phyloP scores from a whole-genome alignment of 352 stramenopile genomes.

The Phytophthora syringae region DNA sequence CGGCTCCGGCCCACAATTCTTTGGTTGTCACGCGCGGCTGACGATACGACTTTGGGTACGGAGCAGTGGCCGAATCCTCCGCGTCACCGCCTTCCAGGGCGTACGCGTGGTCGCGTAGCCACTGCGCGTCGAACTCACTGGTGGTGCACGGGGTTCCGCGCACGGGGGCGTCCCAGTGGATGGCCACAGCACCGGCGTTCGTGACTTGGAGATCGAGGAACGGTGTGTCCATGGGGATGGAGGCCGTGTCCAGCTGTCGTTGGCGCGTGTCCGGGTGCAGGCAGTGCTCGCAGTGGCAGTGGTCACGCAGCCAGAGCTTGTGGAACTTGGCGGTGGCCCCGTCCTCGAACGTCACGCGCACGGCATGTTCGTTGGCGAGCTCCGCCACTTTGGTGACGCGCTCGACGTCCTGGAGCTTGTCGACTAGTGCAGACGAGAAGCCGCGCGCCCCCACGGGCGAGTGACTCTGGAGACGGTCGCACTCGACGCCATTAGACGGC shows the following conservation, averaged over 20 bases:
- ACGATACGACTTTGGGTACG: conserved; percentile 65
- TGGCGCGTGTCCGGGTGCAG: conserved; percentile 77
- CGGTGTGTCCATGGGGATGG: conserved; percentile 65
- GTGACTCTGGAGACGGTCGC: neutral
- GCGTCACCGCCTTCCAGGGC: conserved; percentile 37
- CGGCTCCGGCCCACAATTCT: conserved; percentile 55
- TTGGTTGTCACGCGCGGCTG: conserved; percentile 60
- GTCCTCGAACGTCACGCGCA: conserved; percentile 80
- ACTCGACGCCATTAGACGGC: too few species aligned
- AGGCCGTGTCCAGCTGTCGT: conserved; percentile 80
- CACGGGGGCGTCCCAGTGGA: conserved; percentile 66
- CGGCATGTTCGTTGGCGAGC: conserved; percentile 50
- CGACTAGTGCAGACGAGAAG: conserved; percentile 26
- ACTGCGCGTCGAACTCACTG: conserved; percentile 75
- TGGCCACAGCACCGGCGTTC: conserved; percentile 43
- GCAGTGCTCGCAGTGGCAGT: conserved; percentile 75
- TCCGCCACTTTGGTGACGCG: conserved; percentile 57
- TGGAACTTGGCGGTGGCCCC: conserved; percentile 82
- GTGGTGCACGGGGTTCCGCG: conserved; percentile 56
- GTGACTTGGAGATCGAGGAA: conserved; percentile 47
- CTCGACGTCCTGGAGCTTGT: conserved; percentile 27
- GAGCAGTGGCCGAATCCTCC: conserved; percentile 12
- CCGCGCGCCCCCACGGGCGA: conserved; percentile 1
- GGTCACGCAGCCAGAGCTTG: conserved; percentile 87
- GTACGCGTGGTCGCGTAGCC: conserved; percentile 82